Base-by-base conservation (phyloP, 371 early-diverging fungal genomes). In the Apophysomyces trapeziformis region DNA sequence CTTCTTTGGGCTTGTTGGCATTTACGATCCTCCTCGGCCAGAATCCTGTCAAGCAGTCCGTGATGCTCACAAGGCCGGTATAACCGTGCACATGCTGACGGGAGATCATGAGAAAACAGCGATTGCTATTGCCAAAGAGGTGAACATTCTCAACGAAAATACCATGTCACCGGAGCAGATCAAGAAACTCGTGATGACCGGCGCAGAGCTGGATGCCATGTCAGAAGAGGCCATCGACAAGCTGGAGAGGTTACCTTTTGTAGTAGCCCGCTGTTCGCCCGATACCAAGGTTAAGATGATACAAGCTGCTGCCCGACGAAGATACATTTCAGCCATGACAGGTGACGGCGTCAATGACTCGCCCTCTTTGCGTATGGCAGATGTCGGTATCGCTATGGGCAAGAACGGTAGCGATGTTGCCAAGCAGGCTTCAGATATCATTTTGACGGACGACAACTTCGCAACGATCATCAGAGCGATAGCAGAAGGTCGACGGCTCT, bases 251-350 rank as follows among this genome's bases (percentile, higher is more conserved):
- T 87, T 96, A 47, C 97, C 96, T 14, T 82, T 87, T 7, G 96
- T 98, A 0, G 93, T 98, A 71, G 97, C 98, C 1, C 89, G 99
- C 39, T 94, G 95, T 71, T 89, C 86, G 18, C 99, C 99, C 3
- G 96, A 98, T 69, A 96, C 96, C 73, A 99, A 99, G 75, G 89
- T 97, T 60, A 96, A 94, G 83, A 94, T 99, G 84, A 96, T 99
- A 32, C 84, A 91, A 72, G 95, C 97, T 0, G 79, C 99, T 65
- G 91, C 97, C 66, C 83, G 89, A 16, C 87, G 90, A 41, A 85
- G 86, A 4, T 86, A 89, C 38, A 83, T 86, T 60, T 82, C 83
- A 60, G 90, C 89, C 45, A 90, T 91, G 93, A 94, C 94, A 0
- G 98, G 96, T 64, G 93, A 97, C 78, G 92, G 98, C 81, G 90